Evolutionary conservation across 1,284 basidiomycete genomes (phyloP).

Genomic region (Puccinia novopanici): DNA sequence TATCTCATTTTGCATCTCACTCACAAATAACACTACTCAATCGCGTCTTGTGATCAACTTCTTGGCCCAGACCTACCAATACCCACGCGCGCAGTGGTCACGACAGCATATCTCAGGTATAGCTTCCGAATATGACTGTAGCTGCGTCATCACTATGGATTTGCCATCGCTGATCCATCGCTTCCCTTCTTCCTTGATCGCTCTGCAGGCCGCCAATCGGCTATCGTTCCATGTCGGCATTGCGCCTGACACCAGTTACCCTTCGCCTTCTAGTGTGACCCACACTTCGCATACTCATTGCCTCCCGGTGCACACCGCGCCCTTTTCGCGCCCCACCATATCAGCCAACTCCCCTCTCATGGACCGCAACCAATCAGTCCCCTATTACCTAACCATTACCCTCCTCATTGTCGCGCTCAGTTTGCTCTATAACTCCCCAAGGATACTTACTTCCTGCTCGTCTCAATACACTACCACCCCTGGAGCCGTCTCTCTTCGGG

Average conservation of each 20-base stretch:
- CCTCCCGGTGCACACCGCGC: neutral
- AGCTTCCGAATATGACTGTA: neutral
- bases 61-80: neutral
- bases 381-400: conserved; percentile 9
- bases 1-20: too few relatives aligned
- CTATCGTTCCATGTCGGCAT: conserved; percentile 23
- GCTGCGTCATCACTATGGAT: neutral
- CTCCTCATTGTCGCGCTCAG: conserved; percentile 2
- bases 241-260: conserved; percentile 13
- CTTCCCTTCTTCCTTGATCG: neutral
- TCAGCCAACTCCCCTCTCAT: neutral
- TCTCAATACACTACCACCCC: conserved; percentile 16
- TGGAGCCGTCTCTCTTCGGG: neutral
- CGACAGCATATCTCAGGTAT: conserved; percentile 6
- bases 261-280: conserved; percentile 6
- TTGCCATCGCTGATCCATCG: neutral
- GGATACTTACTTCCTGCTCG: neutral
- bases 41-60: neutral
- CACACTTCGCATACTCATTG: neutral
- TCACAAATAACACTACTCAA: neutral
- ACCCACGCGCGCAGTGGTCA: neutral
- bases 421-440: conserved; percentile 16
- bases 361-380: conserved; percentile 21
- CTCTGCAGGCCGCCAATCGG: neutral
- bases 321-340: conserved; percentile 10